phyloP scores from a whole-genome alignment of 768 basidiomycete species.

The Tricholoma flavovirens region DNA sequence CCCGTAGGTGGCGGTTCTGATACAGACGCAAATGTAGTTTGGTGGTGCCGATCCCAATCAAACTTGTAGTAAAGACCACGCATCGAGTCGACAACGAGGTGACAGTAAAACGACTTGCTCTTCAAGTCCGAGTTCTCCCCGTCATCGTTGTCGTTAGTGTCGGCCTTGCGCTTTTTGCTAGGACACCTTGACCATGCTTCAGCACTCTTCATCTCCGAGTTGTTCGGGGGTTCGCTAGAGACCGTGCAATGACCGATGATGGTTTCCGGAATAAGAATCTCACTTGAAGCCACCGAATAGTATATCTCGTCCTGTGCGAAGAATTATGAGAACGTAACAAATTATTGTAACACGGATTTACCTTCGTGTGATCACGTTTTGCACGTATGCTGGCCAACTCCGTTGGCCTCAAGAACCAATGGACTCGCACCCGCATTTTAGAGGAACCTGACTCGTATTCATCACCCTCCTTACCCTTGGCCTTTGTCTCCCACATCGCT shows the following conservation, averaged over 20 bases:
- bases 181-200: conserved; percentile 8
- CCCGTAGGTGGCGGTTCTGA: conserved; percentile 18
- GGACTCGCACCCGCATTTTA: conserved; percentile 54
- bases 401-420: conserved; percentile 70
- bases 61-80: conserved; percentile 61
- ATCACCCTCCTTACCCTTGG: conserved; percentile 18
- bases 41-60: conserved; percentile 48
- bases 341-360: conserved; percentile 23
- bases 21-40: conserved; percentile 31
- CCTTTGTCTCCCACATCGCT: conserved; percentile 57
- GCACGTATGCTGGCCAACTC: conserved; percentile 59
- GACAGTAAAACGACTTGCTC: conserved; percentile 45
- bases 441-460: conserved; percentile 25
- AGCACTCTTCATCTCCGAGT: conserved; percentile 3
- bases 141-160: conserved; percentile 14
- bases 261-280: conserved; percentile 42
- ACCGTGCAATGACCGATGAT: conserved; percentile 51
- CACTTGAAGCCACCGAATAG: conserved; percentile 48
- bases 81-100: conserved; percentile 49
- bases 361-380: conserved; percentile 55
- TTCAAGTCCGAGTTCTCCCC: conserved; percentile 15
- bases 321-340: not conserved
- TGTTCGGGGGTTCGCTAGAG: conserved; percentile 21
- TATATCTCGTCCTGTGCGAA: conserved; percentile 66
- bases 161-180: conserved; percentile 6